Evolutionary conservation across 352 stramenopile genomes (phyloP).

Genomic region (Phytopythium montanum): DNA sequence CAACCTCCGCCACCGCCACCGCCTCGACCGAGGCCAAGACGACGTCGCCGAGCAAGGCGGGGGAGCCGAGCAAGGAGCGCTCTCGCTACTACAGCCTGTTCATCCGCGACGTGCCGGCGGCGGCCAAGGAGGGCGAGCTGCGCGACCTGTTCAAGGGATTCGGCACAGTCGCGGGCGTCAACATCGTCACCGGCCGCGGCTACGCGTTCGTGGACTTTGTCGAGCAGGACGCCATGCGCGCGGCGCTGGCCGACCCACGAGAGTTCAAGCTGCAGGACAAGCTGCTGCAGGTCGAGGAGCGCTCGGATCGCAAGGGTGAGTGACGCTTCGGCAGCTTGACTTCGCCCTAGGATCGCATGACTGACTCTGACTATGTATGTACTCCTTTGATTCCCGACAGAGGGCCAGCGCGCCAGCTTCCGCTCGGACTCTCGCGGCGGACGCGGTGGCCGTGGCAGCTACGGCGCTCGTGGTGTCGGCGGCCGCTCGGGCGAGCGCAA

Average conservation of each 20-base stretch:
- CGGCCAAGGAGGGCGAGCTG: constrained; percentile 73
- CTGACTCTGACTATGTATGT: too few relatives aligned
- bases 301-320: constrained; percentile 67
- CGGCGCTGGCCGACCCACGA: constrained; percentile 54
- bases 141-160: constrained; percentile 79
- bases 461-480: constrained; percentile 37
- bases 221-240: constrained; percentile 75
- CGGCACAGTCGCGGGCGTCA: constrained; percentile 71
- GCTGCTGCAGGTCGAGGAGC: constrained; percentile 70
- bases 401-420: constrained; percentile 53
- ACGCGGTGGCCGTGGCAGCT: constrained; percentile 41
- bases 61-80: constrained; percentile 6
- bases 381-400: constrained; percentile 6
- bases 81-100: constrained; percentile 57
- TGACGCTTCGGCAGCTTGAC: not conserved
- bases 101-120: constrained; percentile 69
- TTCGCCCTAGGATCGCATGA: not conserved
- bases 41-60: constrained; percentile 47
- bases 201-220: constrained; percentile 86
- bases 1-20: constrained; percentile 14
- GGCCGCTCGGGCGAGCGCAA: constrained; percentile 44
- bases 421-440: constrained; percentile 46
- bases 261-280: constrained; percentile 78
- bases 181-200: constrained; percentile 44
- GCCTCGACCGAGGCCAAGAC: constrained; percentile 47